Evolutionary conservation across 2,329 filamentous ascomycete genomes (phyloP), one percentile per base, ranked within the genome.

Genomic region (Zalaria sp.): DNA sequence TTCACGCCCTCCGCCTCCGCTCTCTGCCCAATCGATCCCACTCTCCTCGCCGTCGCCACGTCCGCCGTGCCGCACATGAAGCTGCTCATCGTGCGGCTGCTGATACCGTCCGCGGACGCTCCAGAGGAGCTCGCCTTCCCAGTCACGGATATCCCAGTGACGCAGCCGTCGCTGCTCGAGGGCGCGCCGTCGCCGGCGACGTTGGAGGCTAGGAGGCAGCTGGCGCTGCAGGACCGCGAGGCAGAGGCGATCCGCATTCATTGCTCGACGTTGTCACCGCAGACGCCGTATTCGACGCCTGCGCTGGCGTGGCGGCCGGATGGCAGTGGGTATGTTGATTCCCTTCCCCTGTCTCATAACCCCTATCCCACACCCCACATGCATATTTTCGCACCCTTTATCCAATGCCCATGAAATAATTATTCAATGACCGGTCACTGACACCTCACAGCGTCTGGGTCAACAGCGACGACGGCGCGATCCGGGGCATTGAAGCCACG

Each of bases 231-330:
- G 49, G 71, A 77, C 42, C 65, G 67, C 18, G 74, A 79, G 51
- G 69, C 72, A 41, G 70, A 71, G 4, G 74, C 75, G 2, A 77
- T 80, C n/a, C 51, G 68, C 28, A 65, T 78, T 9, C 73, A 77
- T 44, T 65, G 70, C 31, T 75, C 66, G 37, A 77, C 75, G 0
- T 63, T 77, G 49, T 71, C 77, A 18, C 73, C 76, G n/a, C 76
- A 80, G 53, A 79, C 75, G 27, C 63, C 69, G 1, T 80, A 79
- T 53, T 77, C 73, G 25, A 80, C 75, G 4, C 76, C 76, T 5
- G 68, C 73, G 40, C 60, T 79, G 5, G 68, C 66, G 4, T 81
- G 77, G 77, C 59, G 77, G 26, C 74, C 75, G 2, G 68, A 77
- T 53, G 75, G 74, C 1, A 70, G 64, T 35, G 11, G 18, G 18